phyloP scores from a whole-genome alignment of 495 filamentous ascomycete genomes.

The Hypoxylon subgilvum region DNA sequence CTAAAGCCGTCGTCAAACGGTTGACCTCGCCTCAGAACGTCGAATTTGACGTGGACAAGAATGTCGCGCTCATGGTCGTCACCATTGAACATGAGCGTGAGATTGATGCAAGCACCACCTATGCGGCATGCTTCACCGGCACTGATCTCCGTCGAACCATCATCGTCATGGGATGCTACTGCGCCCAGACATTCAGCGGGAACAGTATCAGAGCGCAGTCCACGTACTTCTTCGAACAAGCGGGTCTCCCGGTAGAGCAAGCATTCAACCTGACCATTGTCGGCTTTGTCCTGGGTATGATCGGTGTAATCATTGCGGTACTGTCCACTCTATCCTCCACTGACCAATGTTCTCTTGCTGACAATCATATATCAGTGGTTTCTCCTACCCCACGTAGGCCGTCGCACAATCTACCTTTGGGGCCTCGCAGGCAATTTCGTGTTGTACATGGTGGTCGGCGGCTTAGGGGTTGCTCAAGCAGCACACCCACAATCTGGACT shows the following conservation, averaged over 20 bases:
- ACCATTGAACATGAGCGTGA: constrained; percentile 69
- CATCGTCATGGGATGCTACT: constrained; percentile 69
- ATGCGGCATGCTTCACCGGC: constrained; percentile 71
- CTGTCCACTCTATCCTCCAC: too few species aligned
- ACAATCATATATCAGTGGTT: too few species aligned
- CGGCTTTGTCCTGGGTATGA: too few species aligned
- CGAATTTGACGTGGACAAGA: constrained; percentile 66
- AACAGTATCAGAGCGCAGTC: constrained; percentile 73
- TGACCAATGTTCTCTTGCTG: too few species aligned
- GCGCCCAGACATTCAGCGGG: constrained; percentile 70
- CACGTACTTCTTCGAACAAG: constrained; percentile 69
- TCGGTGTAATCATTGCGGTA: constrained; percentile 55
- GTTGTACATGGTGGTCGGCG: constrained; percentile 51
- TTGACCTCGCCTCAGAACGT: constrained; percentile 59
- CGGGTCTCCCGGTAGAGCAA: too few species aligned
- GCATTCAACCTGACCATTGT: too few species aligned
- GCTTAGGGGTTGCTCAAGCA: constrained; percentile 38
- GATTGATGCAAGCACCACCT: constrained; percentile 61
- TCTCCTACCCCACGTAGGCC: constrained; percentile 54
- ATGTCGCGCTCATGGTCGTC: constrained; percentile 73
- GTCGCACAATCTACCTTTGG: constrained; percentile 58
- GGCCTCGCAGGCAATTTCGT: constrained; percentile 45
- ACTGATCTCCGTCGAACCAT: constrained; percentile 70
- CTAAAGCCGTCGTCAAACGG: constrained; percentile 62
- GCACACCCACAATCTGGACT: constrained; percentile 25